phyloP scores from a whole-genome alignment of 352 stramenopile genomes.

The Phytophthora pluvialis region DNA sequence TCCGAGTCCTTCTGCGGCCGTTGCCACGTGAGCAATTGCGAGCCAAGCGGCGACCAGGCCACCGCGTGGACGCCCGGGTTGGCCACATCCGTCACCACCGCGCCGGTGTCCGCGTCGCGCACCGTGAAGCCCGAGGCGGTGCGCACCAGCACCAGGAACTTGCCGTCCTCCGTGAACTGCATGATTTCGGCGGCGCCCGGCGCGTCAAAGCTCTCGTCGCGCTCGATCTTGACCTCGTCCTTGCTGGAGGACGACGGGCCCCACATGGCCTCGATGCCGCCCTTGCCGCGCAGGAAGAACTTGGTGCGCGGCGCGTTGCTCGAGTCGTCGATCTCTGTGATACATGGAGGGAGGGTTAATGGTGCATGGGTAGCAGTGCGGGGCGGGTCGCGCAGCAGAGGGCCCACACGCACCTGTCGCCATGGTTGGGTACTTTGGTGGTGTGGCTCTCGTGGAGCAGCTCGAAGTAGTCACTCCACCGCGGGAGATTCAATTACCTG shows the following conservation, averaged over 20 bases:
- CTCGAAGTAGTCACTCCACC: too few relatives aligned
- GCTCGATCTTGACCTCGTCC: slow-evolving; percentile 54
- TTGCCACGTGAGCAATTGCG: slow-evolving; percentile 90
- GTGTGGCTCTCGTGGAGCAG: too few relatives aligned
- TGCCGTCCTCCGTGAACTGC: slow-evolving; percentile 76
- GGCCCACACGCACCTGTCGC: slow-evolving; percentile 10
- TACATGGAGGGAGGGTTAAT: not conserved
- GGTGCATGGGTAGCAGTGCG: not conserved
- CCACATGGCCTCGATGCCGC: slow-evolving; percentile 80
- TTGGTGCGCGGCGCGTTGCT: slow-evolving; percentile 62
- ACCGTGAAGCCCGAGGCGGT: slow-evolving; percentile 71
- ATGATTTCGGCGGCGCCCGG: slow-evolving; percentile 64
- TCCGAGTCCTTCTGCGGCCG: slow-evolving; percentile 77
- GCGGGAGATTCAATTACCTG: too few relatives aligned
- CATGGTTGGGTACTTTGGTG: slow-evolving; percentile 17
- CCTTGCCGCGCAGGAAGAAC: slow-evolving; percentile 84
- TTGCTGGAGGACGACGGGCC: slow-evolving; percentile 64
- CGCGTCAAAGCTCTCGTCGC: slow-evolving; percentile 54
- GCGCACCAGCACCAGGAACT: slow-evolving; percentile 69
- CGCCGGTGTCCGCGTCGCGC: slow-evolving; percentile 67
- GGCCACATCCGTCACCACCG: slow-evolving; percentile 61
- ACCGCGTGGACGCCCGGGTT: slow-evolving; percentile 82
- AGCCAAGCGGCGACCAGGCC: slow-evolving; percentile 83
- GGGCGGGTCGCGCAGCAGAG: too few relatives aligned
- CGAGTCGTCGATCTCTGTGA: slow-evolving; percentile 19